Evolutionary conservation across 176 grass and related monocot genomes (phyloP), one percentile per base, ranked within the genome.

Genomic region (Rhynchospora pubera): DNA sequence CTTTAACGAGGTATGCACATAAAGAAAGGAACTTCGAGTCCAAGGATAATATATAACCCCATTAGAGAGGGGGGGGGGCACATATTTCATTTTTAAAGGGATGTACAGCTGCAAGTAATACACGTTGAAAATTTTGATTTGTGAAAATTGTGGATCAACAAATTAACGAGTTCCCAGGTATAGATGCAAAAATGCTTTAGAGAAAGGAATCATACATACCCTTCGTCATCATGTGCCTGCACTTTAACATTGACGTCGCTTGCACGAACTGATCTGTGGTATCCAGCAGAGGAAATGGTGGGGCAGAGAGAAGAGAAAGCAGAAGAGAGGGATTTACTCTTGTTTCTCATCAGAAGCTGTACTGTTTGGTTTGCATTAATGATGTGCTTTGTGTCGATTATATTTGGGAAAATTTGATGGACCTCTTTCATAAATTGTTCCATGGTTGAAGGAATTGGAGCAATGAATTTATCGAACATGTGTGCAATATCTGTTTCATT

Each of bases 311-410:
- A 78, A 50, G 87, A 94, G 85, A 97, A 97, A 72, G 85, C 85
- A 53, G 95, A 97, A 82, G 95, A 97, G 46, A 97, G 71, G 77
- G 95, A 93, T 94, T 87, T 98, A 85, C 95, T 93, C 86, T 84
- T 94, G 22, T 83, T 83, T 51, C 66, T 93, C 92, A 98, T 94
- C 67, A 91, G 76, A 85, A 28, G 68, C 52, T 93, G 90, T 83
- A 94, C 82, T 59, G 47, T 78, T 65, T 79, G 61, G 52, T 67
- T 86, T 19, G 77, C 78, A 79, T 90, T 92, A 74, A 98, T 68
- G 83, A 98, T 88, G 87, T 94, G 87, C 75, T 90, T 94, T 77
- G 95, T 98, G 81, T 98, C 95, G 79, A 87, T 83, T 6, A 98
- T 79, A 63, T 91, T 24, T 64, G 95, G 92, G 67, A 94, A 98